Base-by-base conservation (phyloP, 1,139 yeast genomes). In the Hyphopichia burtonii region DNA sequence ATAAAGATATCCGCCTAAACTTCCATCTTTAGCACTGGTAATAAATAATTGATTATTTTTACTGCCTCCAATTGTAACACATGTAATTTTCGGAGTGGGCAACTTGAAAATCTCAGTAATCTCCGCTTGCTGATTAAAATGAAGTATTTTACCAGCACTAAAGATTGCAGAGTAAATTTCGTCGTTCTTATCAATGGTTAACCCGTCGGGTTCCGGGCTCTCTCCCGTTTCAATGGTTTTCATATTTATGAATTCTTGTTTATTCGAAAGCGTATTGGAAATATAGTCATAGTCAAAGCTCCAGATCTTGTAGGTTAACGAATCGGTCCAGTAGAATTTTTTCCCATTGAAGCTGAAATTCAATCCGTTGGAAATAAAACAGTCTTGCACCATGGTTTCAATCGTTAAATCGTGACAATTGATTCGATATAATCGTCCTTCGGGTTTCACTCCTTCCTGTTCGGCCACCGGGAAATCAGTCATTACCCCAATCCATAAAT, bases 161-260 rank as follows among this genome's bases (percentile, higher is more conserved):
- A 85, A 90, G 9, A 87, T 77, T 0, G 95, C 86, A 2, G 82
- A 67, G 66, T 79, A 87, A 31, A 91, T 59, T 43, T 80, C 73
- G n/a, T 83, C 86, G 38, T 78, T 73, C 9, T 64, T 62, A 39
- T 87, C 81, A 48, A 86, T 66, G 17, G 83, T 72, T 51, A 86
- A 71, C 30, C 98, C 98, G 61, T 91, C 98, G 0, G 97, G 96
- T 54, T 81, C 93, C 2, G 84, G 72, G 20, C 45, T 44, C n/a
- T 46, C 46, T 12, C 45, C 45, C 2, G 45, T 65, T 28, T 28
- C 31, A 25, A 65, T 48, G 14, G 67, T 64, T 34, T 61, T 63
- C 28, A 76, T 54, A 34, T 75, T 65, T 36, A 82, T 65, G 49
- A 74, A 75, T 18, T 62, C 57, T 15, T 61, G 54, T 42, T 75